A percentile compares a stretch with the other conserved stretches of the same genome.
Evolutionary conservation across 164 flowering plant species (phyloP).

Genomic region (Vitis labrusca): DNA sequence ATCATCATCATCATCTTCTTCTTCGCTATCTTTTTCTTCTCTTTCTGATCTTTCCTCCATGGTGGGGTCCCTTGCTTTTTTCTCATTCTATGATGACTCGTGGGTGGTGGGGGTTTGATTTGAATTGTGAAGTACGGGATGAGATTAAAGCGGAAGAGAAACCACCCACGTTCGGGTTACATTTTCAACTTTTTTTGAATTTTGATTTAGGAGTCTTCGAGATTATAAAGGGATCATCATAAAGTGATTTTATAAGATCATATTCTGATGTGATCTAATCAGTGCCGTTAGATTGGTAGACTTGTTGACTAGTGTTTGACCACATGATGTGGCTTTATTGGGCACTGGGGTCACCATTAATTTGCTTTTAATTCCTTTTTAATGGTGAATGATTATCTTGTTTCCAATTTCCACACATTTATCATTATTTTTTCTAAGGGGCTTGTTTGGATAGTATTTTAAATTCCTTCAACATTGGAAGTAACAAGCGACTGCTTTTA

Average conservation of each 20-base stretch:
- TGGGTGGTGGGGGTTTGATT: neutral
- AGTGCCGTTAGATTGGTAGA: neutral
- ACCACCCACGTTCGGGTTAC: conserved; percentile 22
- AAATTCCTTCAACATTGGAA: too few relatives aligned
- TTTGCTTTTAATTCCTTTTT: neutral
- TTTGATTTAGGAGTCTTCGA: neutral
- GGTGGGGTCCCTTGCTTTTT: conserved; percentile 8
- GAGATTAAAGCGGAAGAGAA: conserved; percentile 18
- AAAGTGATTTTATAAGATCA: neutral
- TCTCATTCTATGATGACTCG: neutral
- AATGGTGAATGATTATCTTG: neutral
- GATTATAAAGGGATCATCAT: neutral
- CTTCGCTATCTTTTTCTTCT: conserved; percentile 2
- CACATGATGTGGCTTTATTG: too few relatives aligned
- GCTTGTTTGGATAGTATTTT: too few relatives aligned
- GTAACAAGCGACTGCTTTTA: too few relatives aligned
- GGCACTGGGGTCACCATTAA: too few relatives aligned
- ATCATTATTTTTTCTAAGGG: too few relatives aligned
- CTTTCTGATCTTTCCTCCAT: conserved; percentile 7
- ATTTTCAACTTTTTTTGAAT: neutral
- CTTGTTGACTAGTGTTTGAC: neutral
- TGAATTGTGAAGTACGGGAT: neutral
- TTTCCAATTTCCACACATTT: neutral
- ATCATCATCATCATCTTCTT: conserved; percentile 1
- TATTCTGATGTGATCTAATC: neutral